phyloP scores from a whole-genome alignment of 2,329 filamentous ascomycete species.

The Anthostomella pinea region DNA sequence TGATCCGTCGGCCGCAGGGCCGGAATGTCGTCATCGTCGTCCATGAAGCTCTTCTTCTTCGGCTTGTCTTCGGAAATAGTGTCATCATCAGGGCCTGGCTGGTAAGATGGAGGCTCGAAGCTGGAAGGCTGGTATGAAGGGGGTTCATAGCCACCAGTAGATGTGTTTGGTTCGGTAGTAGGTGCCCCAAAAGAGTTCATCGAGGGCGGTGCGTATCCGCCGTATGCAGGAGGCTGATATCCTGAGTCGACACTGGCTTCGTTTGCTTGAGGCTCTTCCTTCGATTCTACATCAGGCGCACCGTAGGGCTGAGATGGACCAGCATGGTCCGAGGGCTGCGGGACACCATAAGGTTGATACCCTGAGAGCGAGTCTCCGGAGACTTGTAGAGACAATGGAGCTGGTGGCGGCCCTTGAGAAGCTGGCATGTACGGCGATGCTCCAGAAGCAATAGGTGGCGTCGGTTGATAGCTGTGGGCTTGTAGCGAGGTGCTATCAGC shows the following conservation, averaged over 20 bases:
- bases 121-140: conserved; percentile 59
- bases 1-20: conserved; percentile 52
- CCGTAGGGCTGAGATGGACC: conserved; percentile 7
- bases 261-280: conserved; percentile 13
- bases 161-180: conserved; percentile 28
- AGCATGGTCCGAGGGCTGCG: conserved; percentile 14
- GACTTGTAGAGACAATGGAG: conserved; percentile 13
- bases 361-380: conserved; percentile 25
- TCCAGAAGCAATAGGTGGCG: conserved; percentile 16
- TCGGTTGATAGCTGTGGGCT: conserved; percentile 32
- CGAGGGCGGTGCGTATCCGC: conserved; percentile 50
- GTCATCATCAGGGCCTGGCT: conserved; percentile 50
- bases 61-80: conserved; percentile 50
- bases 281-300: conserved; percentile 10
- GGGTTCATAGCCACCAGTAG: conserved; percentile 52
- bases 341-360: conserved; percentile 25
- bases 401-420: conserved; percentile 17
- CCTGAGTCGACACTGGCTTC: conserved; percentile 18
- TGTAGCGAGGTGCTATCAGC: conserved; percentile 23
- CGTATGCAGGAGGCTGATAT: conserved; percentile 48
- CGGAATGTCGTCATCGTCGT: conserved; percentile 72
- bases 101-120: conserved; percentile 57
- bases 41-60: conserved; percentile 77
- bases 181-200: conserved; percentile 33
- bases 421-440: conserved; percentile 22